Conservation (phyloP, 2,329 filamentous ascomycete genomes). For the Raffaelea ambrosiae region DNA sequence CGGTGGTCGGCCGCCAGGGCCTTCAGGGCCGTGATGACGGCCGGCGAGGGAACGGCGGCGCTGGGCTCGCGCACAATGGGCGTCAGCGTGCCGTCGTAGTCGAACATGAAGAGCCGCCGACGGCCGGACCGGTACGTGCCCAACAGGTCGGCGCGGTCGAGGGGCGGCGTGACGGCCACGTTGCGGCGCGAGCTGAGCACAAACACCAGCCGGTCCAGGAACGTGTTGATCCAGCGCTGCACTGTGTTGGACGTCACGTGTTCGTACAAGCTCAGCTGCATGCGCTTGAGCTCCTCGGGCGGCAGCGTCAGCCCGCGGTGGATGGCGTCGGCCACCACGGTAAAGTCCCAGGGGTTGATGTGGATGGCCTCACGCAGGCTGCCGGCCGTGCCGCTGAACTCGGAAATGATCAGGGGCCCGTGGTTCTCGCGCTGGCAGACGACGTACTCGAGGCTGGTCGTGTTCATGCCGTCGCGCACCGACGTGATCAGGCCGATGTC, state of each 20-base stretch:
- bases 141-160: slow-evolving; percentile 67
- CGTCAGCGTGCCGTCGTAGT: slow-evolving; percentile 95
- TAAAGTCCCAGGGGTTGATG: slow-evolving; percentile 93
- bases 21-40: slow-evolving; percentile 71
- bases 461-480: slow-evolving; percentile 96
- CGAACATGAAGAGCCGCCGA: slow-evolving; percentile 92
- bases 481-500: slow-evolving; percentile 93
- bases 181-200: slow-evolving; percentile 72
- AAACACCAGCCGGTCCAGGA: slow-evolving; percentile 68
- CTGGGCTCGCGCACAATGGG: slow-evolving; percentile 90
- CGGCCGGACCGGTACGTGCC: slow-evolving; percentile 64
- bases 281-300: slow-evolving; percentile 51
- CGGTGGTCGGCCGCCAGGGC: slow-evolving; percentile 67
- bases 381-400: slow-evolving; percentile 90
- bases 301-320: slow-evolving; percentile 73
- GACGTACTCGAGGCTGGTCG: slow-evolving; percentile 89
- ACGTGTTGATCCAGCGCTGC: slow-evolving; percentile 74
- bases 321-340: slow-evolving; percentile 75
- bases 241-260: slow-evolving; percentile 83
- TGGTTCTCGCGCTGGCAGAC: slow-evolving; percentile 82
- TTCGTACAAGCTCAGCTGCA: slow-evolving; percentile 68
- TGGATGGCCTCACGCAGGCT: slow-evolving; percentile 80
- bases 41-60: slow-evolving; percentile 78
- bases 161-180: slow-evolving; percentile 66
- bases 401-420: slow-evolving; percentile 85